Evolutionary conservation across 2,329 filamentous ascomycete species (phyloP), one percentile per base, ranked within the genome.

Genomic region (Zymoseptoria ardabiliae): DNA sequence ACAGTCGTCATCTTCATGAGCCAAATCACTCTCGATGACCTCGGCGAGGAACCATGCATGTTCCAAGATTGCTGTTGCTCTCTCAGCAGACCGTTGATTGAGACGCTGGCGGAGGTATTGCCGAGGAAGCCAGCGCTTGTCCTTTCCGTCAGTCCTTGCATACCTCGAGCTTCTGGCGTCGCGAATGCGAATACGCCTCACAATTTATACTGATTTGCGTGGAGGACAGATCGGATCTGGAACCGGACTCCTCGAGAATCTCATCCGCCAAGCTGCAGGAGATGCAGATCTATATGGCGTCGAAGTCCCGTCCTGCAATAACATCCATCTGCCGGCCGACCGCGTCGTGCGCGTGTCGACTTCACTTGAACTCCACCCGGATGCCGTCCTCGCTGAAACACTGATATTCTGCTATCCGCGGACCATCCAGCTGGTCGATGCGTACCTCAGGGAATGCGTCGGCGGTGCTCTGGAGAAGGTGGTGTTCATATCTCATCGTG

Each of bases 361-460:
- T 1, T 77, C 78, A 0, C 76, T 77, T 66, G 76, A 74, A 30
- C 63, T 81, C 8, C 74, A 75, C 56, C 58, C 73, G 1, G 69
- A 76, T 10, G 79, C 78, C 2, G 61, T 69, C 4, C 63, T 75
- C n/a, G 78, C 78, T 8, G 60, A 64, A 0, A 72, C 71, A n/a
- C 78, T 81, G 76, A 69, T 83, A 60, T 82, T 83, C 69, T 77
- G 82, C 23, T 83, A 83, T 64, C 81, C 81, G 0, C 75, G 79
- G 13, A 71, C 78, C n/a, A 73, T 78, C 3, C 73, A 68, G 3
- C 67, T 83, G 10, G 62, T 83, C 11, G 62, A 61, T 2, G 72
- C 72, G 58, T 83, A 83, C 61, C 50, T 82, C 25, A 65, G 74
- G 3, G 56, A 60, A n/a, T 69, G 69, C 64, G 69, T 70, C 0